These are phyloP conservation scores for Ophiocordyceps unilateralis DNA, from an alignment of 2,329 filamentous ascomycete species.

Conservation along the genomic window DNA sequence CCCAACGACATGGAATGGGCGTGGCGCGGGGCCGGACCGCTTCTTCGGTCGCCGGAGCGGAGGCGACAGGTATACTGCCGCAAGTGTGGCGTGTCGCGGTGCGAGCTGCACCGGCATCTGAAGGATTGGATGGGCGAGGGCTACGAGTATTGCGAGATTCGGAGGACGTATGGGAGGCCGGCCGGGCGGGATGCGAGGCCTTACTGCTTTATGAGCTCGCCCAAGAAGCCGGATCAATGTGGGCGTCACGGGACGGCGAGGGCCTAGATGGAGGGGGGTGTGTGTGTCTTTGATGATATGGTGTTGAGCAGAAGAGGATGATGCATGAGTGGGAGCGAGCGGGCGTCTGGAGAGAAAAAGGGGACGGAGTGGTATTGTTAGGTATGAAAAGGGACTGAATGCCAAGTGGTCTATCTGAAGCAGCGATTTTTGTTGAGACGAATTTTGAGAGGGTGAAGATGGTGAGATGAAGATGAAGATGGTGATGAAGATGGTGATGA, in stretches of 20 bases:
- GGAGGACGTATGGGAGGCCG: constrained; percentile 34
- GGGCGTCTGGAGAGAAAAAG: too few relatives aligned
- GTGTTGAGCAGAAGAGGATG: too few relatives aligned
- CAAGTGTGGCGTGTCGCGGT: constrained; percentile 42
- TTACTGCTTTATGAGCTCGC: constrained; percentile 42
- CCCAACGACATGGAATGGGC: constrained; percentile 48
- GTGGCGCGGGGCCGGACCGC: constrained; percentile 37
- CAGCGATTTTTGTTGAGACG: too few relatives aligned
- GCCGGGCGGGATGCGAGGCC: constrained; percentile 28
- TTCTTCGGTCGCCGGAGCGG: constrained; percentile 31
- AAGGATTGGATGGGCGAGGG: constrained; percentile 38
- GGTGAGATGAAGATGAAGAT: too few relatives aligned
- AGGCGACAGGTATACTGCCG: constrained; percentile 41
- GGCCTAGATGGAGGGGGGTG: background rate
- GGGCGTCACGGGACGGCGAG: constrained; percentile 31
- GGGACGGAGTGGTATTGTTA: too few relatives aligned
- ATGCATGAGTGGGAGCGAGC: too few relatives aligned
- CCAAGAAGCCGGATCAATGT: constrained; percentile 38
- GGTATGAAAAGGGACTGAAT: too few relatives aligned
- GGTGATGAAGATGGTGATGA: too few relatives aligned
- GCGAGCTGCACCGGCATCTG: constrained; percentile 46
- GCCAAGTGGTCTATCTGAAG: too few relatives aligned
- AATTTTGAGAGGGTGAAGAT: too few relatives aligned
- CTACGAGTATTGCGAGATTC: constrained; percentile 43
- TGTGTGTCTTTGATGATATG: too few relatives aligned